These are phyloP conservation scores for Litchi chinensis DNA, from an alignment of 345 rosid genomes.

Conservation along the genomic window DNA sequence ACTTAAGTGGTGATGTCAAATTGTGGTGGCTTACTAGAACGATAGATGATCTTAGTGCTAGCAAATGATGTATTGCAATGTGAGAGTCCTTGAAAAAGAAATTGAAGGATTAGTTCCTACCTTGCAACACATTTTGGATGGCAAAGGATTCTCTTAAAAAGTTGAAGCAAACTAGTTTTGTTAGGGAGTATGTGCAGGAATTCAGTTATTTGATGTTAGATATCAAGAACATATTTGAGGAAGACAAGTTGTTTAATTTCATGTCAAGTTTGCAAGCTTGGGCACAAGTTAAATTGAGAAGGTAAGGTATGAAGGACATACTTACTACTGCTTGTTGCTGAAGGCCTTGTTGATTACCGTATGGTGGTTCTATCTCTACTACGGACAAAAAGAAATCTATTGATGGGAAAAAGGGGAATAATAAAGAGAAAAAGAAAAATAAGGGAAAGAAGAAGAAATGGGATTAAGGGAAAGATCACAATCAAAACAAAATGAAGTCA, in stretches of 20 bases:
- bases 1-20: no score
- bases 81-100: no score
- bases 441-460: no score
- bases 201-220: background rate
- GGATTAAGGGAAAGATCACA: background rate
- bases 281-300: background rate
- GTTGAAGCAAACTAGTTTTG: rapidly evolving
- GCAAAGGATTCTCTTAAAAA: no score
- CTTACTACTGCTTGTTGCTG: background rate
- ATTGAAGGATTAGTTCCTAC: background rate
- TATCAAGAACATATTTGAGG: background rate
- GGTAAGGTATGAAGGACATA: background rate
- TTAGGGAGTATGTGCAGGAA: background rate
- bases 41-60: no score
- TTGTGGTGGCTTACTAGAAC: no score
- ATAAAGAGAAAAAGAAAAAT: no score
- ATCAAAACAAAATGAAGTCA: background rate
- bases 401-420: no score
- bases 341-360: no score
- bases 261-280: background rate
- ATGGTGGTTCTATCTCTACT: background rate
- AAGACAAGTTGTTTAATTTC: background rate
- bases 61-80: no score
- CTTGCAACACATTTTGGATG: background rate
- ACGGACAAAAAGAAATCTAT: background rate